These are phyloP conservation scores for Haberlea rhodopensis DNA, from an alignment of 257 asterid species.

Conservation along the genomic window DNA sequence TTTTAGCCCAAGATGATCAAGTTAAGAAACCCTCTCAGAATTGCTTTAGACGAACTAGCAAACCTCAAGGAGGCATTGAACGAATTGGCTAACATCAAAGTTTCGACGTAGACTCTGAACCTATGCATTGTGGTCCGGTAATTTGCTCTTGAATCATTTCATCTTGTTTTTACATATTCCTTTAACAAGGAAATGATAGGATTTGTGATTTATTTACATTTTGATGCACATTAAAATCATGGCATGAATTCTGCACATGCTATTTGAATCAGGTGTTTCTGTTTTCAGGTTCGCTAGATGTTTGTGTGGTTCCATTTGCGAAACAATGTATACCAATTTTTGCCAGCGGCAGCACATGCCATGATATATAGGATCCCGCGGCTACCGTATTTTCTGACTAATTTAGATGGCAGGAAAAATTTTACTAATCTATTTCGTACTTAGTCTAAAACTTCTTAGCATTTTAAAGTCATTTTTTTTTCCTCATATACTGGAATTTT, in stretches of 20 bases:
- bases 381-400: not conserved
- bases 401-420: not conserved
- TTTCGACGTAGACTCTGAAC: slow-evolving; percentile 20
- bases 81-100: slow-evolving; percentile 44
- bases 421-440: not conserved
- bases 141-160: slow-evolving; percentile 1
- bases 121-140: slow-evolving; percentile 28
- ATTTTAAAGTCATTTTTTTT: not conserved
- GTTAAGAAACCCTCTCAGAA: slow-evolving; percentile 56
- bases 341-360: not conserved
- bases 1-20: slow-evolving; percentile 50
- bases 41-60: slow-evolving; percentile 56
- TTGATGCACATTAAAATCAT: not conserved
- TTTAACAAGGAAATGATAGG: not conserved
- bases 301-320: not conserved
- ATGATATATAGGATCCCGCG: not conserved
- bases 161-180: slow-evolving; percentile 13
- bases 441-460: not conserved
- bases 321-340: not conserved
- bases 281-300: not conserved
- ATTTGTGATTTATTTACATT: not conserved
- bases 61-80: slow-evolving; percentile 43
- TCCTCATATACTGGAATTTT: not conserved
- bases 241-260: too few relatives aligned
- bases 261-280: not conserved